These are phyloP conservation scores for Calocybe indica DNA, from an alignment of 768 basidiomycete species.

Conservation along the genomic window DNA sequence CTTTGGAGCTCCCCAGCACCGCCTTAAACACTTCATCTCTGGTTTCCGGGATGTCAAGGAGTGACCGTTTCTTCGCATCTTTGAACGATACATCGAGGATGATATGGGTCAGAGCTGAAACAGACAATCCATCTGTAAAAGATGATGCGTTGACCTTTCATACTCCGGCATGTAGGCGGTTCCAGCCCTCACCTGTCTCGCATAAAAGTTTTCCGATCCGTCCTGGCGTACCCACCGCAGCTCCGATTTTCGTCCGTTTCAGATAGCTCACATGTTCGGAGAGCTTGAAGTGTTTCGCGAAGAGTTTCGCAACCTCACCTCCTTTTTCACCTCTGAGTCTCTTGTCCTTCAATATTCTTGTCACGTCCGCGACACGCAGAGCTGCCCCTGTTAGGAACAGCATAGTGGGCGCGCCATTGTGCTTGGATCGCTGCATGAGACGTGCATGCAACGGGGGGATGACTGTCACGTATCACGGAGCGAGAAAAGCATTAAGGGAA, in stretches of 20 bases:
- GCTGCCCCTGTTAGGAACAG: conserved; percentile 87
- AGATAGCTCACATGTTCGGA: conserved; percentile 83
- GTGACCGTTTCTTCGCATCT: conserved; percentile 69
- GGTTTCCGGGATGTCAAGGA: conserved; percentile 82
- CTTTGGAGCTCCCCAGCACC: conserved; percentile 56
- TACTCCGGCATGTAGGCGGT: neutral
- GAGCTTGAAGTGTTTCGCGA: conserved; percentile 92
- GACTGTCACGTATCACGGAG: conserved; percentile 31
- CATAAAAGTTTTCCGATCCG: conserved; percentile 81
- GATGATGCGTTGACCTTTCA: conserved; percentile 4
- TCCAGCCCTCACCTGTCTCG: conserved; percentile 48
- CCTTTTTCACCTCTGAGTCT: conserved; percentile 74
- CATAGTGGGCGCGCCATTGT: conserved; percentile 80
- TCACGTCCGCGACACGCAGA: conserved; percentile 85
- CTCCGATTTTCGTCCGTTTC: conserved; percentile 76
- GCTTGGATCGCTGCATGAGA: conserved; percentile 69
- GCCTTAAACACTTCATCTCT: conserved; percentile 76
- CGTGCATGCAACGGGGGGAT: conserved; percentile 64
- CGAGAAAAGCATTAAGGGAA: neutral
- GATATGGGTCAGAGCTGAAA: conserved; percentile 77
- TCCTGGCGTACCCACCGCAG: conserved; percentile 90
- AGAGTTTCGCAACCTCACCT: conserved; percentile 91
- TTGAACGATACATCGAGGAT: conserved; percentile 71
- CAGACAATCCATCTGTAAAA: conserved; percentile 57
- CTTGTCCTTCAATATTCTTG: conserved; percentile 65